phyloP scores from a whole-genome alignment of 73 alveolate species.

The Uronychia binucleata region DNA sequence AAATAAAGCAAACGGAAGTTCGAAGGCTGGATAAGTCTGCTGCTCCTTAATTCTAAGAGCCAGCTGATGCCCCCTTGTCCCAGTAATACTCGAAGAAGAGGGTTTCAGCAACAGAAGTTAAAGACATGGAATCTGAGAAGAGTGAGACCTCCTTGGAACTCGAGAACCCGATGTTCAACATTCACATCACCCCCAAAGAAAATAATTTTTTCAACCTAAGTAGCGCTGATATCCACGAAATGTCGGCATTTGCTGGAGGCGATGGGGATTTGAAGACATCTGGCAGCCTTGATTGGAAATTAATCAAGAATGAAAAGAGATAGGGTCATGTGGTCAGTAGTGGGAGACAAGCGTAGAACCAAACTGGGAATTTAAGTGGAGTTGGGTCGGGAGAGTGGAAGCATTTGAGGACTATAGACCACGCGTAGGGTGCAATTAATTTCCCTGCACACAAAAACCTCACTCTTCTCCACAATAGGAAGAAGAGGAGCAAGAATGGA shows the following conservation, averaged over 20 bases:
- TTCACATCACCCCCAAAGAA: neutral
- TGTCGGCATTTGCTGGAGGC: neutral
- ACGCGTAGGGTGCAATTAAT: neutral
- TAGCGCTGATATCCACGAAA: neutral
- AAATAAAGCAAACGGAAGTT: neutral
- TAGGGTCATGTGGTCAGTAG: no score
- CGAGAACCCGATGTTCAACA: neutral
- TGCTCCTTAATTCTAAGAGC: neutral
- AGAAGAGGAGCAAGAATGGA: neutral
- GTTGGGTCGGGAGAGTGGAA: constrained; percentile 3
- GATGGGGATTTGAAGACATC: no score
- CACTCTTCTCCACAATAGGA: neutral
- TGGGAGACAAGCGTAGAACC: no score
- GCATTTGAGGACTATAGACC: neutral
- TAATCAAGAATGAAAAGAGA: no score
- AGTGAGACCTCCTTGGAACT: neutral
- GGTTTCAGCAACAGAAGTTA: neutral
- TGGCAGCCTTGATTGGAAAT: no score
- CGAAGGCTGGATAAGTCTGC: no score
- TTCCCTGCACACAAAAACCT: neutral
- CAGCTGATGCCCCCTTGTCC: neutral
- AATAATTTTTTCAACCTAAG: neutral
- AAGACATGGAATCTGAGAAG: neutral
- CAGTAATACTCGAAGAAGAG: neutral
- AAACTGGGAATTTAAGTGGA: no score